phyloP scores from a whole-genome alignment of 345 rosid species.

The Eucalyptus globulus region DNA sequence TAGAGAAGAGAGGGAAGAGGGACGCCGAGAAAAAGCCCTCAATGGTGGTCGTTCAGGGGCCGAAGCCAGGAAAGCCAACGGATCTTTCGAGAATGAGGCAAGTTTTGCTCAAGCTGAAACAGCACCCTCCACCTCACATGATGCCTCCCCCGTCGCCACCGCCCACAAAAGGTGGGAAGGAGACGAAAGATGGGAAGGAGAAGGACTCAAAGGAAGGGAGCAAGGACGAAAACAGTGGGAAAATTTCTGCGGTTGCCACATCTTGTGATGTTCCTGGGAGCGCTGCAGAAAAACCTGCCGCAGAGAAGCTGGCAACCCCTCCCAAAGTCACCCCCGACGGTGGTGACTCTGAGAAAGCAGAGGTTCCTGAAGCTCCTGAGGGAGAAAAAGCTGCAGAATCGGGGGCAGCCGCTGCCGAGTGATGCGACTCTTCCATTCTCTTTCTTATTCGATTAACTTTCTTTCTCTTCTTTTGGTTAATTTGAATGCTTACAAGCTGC shows the following conservation, averaged over 20 bases:
- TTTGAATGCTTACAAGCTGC: not conserved
- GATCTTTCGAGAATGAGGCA: constrained; percentile 90
- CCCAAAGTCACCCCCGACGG: constrained; percentile 9
- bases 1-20: constrained; percentile 75
- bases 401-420: constrained; percentile 6
- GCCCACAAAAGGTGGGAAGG: constrained; percentile 21
- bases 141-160: constrained; percentile 67
- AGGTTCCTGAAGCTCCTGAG: constrained; percentile 4
- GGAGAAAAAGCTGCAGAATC: constrained; percentile 11
- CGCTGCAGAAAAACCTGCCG: not conserved
- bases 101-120: constrained; percentile 64
- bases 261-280: not conserved
- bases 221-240: constrained; percentile 1
- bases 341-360: constrained; percentile 11
- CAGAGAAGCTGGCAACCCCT: constrained; percentile 9
- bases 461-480: not conserved
- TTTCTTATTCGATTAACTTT: not conserved
- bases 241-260: constrained; percentile 3
- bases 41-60: constrained; percentile 61
- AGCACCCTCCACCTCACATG: constrained; percentile 87
- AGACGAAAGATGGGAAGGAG: constrained; percentile 18
- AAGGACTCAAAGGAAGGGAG: constrained; percentile 19
- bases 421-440: not conserved
- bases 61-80: constrained; percentile 90
- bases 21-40: constrained; percentile 74